Conservation (phyloP, 441 rosid genomes). For the Adansonia madagascariensis region DNA sequence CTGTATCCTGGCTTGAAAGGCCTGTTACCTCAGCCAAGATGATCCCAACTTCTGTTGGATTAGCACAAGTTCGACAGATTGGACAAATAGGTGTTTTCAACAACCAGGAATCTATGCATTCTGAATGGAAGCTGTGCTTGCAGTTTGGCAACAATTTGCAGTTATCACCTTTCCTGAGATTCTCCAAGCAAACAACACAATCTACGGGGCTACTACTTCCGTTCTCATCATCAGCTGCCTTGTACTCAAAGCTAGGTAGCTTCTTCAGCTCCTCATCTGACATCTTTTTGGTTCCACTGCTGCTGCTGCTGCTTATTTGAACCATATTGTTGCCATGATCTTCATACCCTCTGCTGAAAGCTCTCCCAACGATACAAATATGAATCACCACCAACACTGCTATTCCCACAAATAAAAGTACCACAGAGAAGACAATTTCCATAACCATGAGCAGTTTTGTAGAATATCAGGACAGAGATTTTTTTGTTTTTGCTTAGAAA, state of each 20-base stretch:
- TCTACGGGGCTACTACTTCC: slow-evolving; percentile 30
- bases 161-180: slow-evolving; percentile 38
- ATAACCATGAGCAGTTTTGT: slow-evolving; percentile 24
- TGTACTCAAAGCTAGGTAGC: slow-evolving; percentile 50
- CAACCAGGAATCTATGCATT: slow-evolving; percentile 54
- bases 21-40: slow-evolving; percentile 17
- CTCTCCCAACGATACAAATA: slow-evolving; percentile 45
- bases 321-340: slow-evolving; percentile 1
- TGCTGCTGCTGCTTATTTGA: slow-evolving; percentile 16
- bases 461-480: slow-evolving; percentile 4
- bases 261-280: slow-evolving; percentile 42
- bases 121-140: slow-evolving; percentile 43
- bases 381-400: slow-evolving; percentile 44
- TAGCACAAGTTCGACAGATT: slow-evolving; percentile 39
- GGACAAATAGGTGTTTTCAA: slow-evolving; percentile 50
- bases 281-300: slow-evolving; percentile 24
- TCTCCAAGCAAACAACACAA: slow-evolving; percentile 53
- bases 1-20: slow-evolving; percentile 13
- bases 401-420: slow-evolving; percentile 41
- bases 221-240: slow-evolving; percentile 28
- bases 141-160: slow-evolving; percentile 50
- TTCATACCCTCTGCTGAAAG: slow-evolving; percentile 34
- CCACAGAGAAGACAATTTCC: slow-evolving; percentile 40
- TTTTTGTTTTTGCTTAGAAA: neutral
- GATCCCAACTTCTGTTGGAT: slow-evolving; percentile 17